These are phyloP conservation scores for Capronia coronata DNA, from an alignment of 2,329 filamentous ascomycete genomes.

Conservation along the genomic window DNA sequence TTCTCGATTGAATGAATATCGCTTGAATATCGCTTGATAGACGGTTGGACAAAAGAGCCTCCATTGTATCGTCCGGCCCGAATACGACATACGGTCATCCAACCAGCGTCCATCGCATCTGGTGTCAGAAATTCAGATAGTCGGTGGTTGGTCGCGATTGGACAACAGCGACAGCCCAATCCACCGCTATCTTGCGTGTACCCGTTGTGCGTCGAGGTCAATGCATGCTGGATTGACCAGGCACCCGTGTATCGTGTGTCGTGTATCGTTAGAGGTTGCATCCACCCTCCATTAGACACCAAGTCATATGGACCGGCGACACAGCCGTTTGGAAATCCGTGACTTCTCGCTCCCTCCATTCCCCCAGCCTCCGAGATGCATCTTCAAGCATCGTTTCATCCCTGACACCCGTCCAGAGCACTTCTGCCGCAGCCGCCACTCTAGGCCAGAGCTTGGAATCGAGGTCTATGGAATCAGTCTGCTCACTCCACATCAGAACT, in stretches of 20 bases:
- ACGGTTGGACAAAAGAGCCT: no score
- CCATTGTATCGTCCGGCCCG: no score
- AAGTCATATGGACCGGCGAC: slow-evolving; percentile 64
- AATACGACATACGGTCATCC: slow-evolving; percentile 4
- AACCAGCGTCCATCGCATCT: not conserved
- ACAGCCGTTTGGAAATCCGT: slow-evolving; percentile 60
- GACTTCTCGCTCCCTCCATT: slow-evolving; percentile 66
- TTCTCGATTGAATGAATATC: no score
- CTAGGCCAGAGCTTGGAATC: slow-evolving; percentile 55
- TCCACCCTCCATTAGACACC: slow-evolving; percentile 54
- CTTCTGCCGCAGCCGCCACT: slow-evolving; percentile 50
- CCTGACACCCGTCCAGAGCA: slow-evolving; percentile 51
- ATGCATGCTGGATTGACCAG: not conserved
- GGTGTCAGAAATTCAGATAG: no score
- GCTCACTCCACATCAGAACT: slow-evolving; percentile 73
- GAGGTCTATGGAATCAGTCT: slow-evolving; percentile 67
- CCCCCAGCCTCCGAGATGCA: slow-evolving; percentile 58
- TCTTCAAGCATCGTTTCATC: slow-evolving; percentile 49
- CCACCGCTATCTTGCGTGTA: not conserved
- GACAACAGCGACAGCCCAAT: no score
- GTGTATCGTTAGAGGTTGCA: slow-evolving; percentile 20
- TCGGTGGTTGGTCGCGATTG: no score
- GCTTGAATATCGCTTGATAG: no score
- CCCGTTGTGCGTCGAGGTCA: not conserved
- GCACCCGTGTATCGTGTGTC: no score